Conservation (phyloP, 2,329 filamentous ascomycete species). For the Coniella lustricola region DNA sequence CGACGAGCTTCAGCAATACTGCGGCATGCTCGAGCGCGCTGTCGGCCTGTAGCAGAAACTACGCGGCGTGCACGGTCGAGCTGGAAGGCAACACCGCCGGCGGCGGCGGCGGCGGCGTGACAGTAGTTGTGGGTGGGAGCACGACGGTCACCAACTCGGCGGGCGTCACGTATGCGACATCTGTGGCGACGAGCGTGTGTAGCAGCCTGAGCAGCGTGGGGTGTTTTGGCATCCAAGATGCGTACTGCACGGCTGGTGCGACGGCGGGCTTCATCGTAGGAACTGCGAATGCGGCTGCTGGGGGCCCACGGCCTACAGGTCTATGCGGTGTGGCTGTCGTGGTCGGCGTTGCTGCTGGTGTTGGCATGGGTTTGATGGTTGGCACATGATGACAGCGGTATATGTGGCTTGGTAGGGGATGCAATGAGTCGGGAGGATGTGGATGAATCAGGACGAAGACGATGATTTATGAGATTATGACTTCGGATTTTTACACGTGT, state of each 20-base stretch:
- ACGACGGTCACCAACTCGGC: constrained; percentile 36
- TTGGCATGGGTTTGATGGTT: constrained; percentile 14
- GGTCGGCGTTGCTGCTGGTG: constrained; percentile 21
- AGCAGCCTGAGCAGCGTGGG: constrained; percentile 46
- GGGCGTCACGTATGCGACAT: constrained; percentile 32
- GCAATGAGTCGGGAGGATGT: not conserved
- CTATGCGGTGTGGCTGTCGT: constrained; percentile 19
- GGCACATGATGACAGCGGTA: constrained; percentile 5
- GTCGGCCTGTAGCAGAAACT: constrained; percentile 46
- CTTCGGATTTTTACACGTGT: too few relatives aligned
- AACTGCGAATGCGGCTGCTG: constrained; percentile 19
- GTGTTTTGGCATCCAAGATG: constrained; percentile 37
- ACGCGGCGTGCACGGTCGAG: constrained; percentile 43
- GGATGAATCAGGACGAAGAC: not conserved
- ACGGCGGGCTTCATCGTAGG: constrained; percentile 23
- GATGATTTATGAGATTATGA: too few relatives aligned
- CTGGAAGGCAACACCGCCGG: constrained; percentile 33
- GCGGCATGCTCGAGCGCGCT: constrained; percentile 46
- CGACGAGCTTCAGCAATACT: constrained; percentile 43
- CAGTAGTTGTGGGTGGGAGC: constrained; percentile 47
- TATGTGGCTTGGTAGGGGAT: not conserved
- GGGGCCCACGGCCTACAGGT: constrained; percentile 19
- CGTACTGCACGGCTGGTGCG: constrained; percentile 30
- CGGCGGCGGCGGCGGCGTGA: constrained; percentile 39
- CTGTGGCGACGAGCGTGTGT: constrained; percentile 46